Evolutionary conservation across 805 yeast species (phyloP).

Genomic region (Saccharomycopsis javanensis): DNA sequence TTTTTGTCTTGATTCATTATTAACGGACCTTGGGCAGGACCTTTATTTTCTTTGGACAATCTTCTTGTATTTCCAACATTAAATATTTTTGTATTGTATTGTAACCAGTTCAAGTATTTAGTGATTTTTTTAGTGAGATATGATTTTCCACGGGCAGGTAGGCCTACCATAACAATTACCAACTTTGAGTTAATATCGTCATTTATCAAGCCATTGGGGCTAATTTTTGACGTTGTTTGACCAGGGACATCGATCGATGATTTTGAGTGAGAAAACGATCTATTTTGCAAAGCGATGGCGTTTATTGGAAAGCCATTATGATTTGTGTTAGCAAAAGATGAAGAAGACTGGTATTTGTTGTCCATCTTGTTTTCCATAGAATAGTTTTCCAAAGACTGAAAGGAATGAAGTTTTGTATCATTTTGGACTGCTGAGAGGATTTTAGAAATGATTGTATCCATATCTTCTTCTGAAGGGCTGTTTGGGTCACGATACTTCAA

Average conservation of each 20-base stretch:
- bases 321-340: not conserved
- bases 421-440: constrained; percentile 3
- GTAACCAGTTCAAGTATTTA: constrained; percentile 54
- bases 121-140: constrained; percentile 58
- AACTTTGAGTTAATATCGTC: constrained; percentile 31
- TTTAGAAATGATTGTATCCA: constrained; percentile 5
- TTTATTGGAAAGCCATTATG: no score
- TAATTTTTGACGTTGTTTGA: constrained; percentile 65
- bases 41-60: constrained; percentile 34
- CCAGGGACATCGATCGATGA: constrained; percentile 88
- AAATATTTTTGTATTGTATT: constrained; percentile 53
- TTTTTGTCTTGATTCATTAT: constrained; percentile 7
- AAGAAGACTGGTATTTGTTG: constrained; percentile 3
- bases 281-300: not conserved
- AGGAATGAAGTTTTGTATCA: constrained; percentile 5
- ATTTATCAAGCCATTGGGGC: constrained; percentile 62
- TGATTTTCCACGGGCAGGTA: constrained; percentile 67
- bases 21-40: constrained; percentile 24
- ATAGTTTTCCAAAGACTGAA: constrained; percentile 9
- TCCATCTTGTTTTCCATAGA: constrained; percentile 16
- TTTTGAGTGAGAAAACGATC: not conserved
- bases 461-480: not conserved
- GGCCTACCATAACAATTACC: constrained; percentile 62
- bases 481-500: no score
- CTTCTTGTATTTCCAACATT: constrained; percentile 64